Base-by-base conservation (phyloP, 768 basidiomycete species). In the Holtermannia corniformis region DNA sequence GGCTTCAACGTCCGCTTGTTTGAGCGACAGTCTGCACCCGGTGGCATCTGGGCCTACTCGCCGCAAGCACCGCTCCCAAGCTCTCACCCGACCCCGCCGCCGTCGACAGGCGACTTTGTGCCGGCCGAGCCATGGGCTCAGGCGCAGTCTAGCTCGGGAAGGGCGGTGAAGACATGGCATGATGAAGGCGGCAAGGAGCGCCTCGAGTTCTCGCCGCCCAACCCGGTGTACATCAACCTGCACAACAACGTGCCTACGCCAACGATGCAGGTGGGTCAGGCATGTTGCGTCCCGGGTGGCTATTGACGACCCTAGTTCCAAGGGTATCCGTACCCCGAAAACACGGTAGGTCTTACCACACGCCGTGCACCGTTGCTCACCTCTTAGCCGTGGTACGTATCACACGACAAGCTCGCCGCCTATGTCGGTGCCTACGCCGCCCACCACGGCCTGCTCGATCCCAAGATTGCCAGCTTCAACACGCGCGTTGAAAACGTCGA, bases 401-500 rank as follows among this genome's bases (percentile, higher is more conserved):
- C 5, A 68, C 77, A 26, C 59, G 64, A 3, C 65, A 71, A 44
- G 27, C 76, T 27, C 62, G 67, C 50, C 64, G 71, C 41, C 76
- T 65, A 79, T 54, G 51, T 78, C 7, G 75, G 74, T 19, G 64
- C 73, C 1, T 79, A 76, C 50, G 75, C 76, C 4, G 75, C 75
- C 1, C 74, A 67, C 58, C 74, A 74, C 26, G 71, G 73, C 16
- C 53, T 78, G 20, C 7, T 16, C 10, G 16, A 37, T 7, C 77
- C 77, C 60, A 72, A 67, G 53, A 74, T 79, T 49, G 78, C 73
- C 1, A 72, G 73, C 2, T 79, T 76, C 63, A 76, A 77, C 61
- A 79, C 78, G 0, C 76, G 78, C 10, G 77, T 80, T 5, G 78
- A 80, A 50, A 64, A 62, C 12, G 65, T 76, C 25, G 73, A 78